Conservation (phyloP, 495 filamentous ascomycete species). For the Podospora pseudopauciseta region DNA sequence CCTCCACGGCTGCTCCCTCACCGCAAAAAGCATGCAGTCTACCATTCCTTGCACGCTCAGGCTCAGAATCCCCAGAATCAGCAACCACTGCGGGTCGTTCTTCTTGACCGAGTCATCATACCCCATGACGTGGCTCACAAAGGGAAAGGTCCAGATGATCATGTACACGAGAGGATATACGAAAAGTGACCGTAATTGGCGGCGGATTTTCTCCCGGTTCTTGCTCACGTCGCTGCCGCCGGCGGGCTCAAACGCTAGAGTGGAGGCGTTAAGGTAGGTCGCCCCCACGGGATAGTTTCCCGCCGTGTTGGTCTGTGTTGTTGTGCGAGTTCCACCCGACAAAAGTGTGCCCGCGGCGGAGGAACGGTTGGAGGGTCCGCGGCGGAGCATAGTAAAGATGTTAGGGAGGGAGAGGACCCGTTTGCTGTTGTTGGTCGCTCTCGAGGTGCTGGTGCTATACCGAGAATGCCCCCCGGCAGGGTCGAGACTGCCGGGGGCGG, state of each 20-base stretch:
- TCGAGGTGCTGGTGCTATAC: not conserved
- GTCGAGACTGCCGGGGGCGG: not conserved
- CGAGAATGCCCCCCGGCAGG: not conserved
- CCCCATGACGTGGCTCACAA: constrained; percentile 56
- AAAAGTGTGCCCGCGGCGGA: not conserved
- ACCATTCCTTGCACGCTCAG: constrained; percentile 60
- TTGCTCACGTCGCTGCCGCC: constrained; percentile 27
- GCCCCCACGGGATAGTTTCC: not conserved
- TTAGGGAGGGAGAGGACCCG: constrained; percentile 21
- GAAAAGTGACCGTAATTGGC: constrained; percentile 65
- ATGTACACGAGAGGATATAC: constrained; percentile 69
- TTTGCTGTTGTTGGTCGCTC: not conserved
- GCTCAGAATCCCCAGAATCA: constrained; percentile 51
- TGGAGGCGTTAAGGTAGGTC: constrained; percentile 12
- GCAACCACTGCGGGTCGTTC: constrained; percentile 53
- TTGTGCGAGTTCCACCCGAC: constrained; percentile 22
- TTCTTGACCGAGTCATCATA: constrained; percentile 48
- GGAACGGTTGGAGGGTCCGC: constrained; percentile 18
- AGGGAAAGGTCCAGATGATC: constrained; percentile 69
- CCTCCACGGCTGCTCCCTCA: constrained; percentile 66
- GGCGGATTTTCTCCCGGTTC: constrained; percentile 54
- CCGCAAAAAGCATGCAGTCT: constrained; percentile 62
- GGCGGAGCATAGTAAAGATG: constrained; percentile 23
- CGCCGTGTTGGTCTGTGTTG: constrained; percentile 36
- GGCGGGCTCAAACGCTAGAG: not conserved